Conservation (phyloP, 73 alveolate genomes). For the Paramecium octaurelia region DNA sequence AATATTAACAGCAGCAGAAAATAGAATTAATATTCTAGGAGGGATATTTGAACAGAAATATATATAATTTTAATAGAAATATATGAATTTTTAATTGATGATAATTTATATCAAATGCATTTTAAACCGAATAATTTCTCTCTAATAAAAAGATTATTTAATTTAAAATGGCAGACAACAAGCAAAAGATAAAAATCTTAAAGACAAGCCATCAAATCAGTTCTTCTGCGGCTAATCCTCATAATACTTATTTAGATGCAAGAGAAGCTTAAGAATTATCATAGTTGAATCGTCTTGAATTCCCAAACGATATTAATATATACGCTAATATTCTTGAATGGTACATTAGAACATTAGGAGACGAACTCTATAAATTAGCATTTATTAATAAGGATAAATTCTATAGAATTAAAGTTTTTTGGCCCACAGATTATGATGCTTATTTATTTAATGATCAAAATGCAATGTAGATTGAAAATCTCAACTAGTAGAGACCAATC, state of each 20-base stretch:
- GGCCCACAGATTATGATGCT: background rate
- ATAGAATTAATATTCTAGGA: no score
- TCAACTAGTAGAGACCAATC: background rate
- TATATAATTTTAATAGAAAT: background rate
- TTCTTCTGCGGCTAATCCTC: constrained; percentile 13
- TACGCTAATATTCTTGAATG: background rate
- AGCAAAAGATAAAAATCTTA: background rate
- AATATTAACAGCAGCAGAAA: no score
- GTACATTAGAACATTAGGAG: constrained; percentile 22
- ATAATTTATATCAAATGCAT: no score
- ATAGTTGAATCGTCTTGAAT: background rate
- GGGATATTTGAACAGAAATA: background rate
- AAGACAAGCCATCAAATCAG: background rate
- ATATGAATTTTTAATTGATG: background rate
- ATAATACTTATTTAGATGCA: background rate
- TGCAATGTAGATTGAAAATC: background rate
- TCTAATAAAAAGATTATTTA: background rate
- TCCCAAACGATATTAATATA: background rate
- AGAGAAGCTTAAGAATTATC: background rate
- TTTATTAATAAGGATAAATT: background rate
- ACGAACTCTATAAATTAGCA: constrained; percentile 4
- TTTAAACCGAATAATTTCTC: background rate
- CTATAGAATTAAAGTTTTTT: background rate
- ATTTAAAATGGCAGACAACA: background rate
- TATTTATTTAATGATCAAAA: background rate